Evolutionary conservation across 306 rosid species (phyloP), one percentile per base, ranked within the genome.

Genomic region (Prunus mume): DNA sequence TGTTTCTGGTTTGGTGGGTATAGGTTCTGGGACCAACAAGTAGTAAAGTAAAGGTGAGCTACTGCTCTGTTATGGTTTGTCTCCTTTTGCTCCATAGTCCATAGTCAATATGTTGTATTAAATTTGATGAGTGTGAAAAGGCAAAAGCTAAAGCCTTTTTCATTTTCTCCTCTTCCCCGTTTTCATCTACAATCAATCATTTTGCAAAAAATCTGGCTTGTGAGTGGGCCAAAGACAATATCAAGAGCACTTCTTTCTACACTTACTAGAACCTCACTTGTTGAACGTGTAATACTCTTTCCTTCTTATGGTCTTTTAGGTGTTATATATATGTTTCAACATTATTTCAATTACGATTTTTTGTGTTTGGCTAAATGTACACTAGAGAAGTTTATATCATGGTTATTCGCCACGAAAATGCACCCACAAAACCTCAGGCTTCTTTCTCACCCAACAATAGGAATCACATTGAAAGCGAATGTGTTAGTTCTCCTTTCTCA

Each of bases 211-310:
- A 70, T 78, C 87, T 95, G 86, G 96, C 97, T 82, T 95, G 99
- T 71, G 97, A 95, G 82, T 92, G 97, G 99, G 99, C 97, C 9
- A 88, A 90, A 79, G 97, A 92, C 83, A 92, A 82, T 66, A 92
- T 95, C 85, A 84, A 97, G 82, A 81, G 82, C 88, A 95, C 92
- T 50, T 71, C 84, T 83, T 93, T 95, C 68, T 88, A 93, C 60
- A 96, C 97, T 34, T 92, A 91, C 89, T 38, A 86, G 65, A 78
- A 92, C 97, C 34, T 61, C 98, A 17, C 87, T 91, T 9, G 89
- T 79, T 22, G 90, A 87, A 81, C 70, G 46, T 30, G 98, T 92
- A 91, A 85, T 78, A 18, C 75, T 79, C 86, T 77, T 68, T 80
- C 78, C 69, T 71, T 11, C 71, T 61, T 61, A 30, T 43, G 18